Evolutionary conservation across 164 flowering plant species (phyloP), one percentile per base, ranked within the genome.

Genomic region (Brasenia schreberi): DNA sequence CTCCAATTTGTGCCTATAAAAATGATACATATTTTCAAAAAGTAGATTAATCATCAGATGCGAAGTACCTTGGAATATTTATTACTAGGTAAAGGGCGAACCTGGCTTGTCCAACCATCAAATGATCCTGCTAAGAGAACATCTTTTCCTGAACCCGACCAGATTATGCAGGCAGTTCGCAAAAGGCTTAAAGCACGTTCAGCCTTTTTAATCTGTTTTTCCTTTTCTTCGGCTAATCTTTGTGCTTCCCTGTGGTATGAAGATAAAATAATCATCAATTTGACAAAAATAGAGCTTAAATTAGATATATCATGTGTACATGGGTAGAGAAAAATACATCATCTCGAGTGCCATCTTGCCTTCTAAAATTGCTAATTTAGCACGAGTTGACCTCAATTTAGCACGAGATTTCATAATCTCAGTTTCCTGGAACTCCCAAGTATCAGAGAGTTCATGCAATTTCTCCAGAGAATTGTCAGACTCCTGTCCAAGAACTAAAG

Each of bases 41-140:
- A 23, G 27, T 23, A 23, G 27, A 23, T 23, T 23, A 23, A 23
- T 23, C 27, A 23, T 23, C 27, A 23, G 27, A 23, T 2, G 27
- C 27, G 2, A 23, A 23, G 27, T 12, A 4, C 53, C 53, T 45
- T 7, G 53, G 7, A 45, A 45, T 45, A 45, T 12, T 7, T 12
- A 45, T 45, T 45, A 45, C 63, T 60, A 7, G 63, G 63, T 1
- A 60, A 58, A 67, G 64, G 69, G 61, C 73, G 45, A 63, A 93
- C 98, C 98, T 90, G 85, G 71, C 85, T 78, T 11, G 87, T 72
- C 98, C 98, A 94, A 67, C 98, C 97, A 78, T 94, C 98, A 77
- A 81, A 94, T 1, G 98, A 94, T 66, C 98, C 98, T 62, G 81
- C 67, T 62, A 94, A 71, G 27, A 90, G 78, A 69, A 90, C 97